Evolutionary conservation across 129 eudicot species (phyloP), one percentile per base, ranked within the genome.

Genomic region (Tagetes erecta): DNA sequence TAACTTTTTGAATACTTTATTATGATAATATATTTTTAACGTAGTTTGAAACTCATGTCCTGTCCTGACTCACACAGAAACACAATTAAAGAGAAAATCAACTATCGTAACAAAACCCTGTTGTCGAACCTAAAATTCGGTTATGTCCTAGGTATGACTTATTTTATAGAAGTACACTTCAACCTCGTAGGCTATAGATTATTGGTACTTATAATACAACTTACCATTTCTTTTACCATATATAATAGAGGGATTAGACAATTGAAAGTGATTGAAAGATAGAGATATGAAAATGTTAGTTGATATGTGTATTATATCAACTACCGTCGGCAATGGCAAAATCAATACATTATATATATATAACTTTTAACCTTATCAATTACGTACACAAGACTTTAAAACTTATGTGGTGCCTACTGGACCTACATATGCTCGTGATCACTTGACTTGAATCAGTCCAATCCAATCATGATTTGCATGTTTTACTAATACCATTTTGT

Each of bases 251-350:
- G 59, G 60, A 68, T 69, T 47, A 7, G 41, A 68, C 60, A 45
- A 13, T 6, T 55, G 39, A 53, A 71, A 71, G 4, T 71, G 66
- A 55, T 71, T 71, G 76, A 71, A 71, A 55, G 66, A 71, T 20
- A 9, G 66, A 53, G 66, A 71, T 55, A 56, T 14, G 45, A 39
- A 14, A 40, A 55, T 40, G 55, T 52, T 39, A 33, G 67, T 62
- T 62, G 44, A 62, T 36, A 36, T 36, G 67, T 62, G 44, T 62
- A 62, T 62, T 36, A 36, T 35, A 36, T 62, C 45, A 36, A 11
- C 44, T 35, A 46, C 55, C 73, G 73, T 47, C 73, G 73, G 73
- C 73, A 68, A 68, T 46, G 73, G 30, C 11, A 5, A 68, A 68
- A 47, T 49, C 59, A 33, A 68, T 6, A 12, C 44, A 68, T 34